These are phyloP conservation scores for Corrigiola litoralis DNA, from an alignment of 179 eudicot genomes.

Conservation along the genomic window DNA sequence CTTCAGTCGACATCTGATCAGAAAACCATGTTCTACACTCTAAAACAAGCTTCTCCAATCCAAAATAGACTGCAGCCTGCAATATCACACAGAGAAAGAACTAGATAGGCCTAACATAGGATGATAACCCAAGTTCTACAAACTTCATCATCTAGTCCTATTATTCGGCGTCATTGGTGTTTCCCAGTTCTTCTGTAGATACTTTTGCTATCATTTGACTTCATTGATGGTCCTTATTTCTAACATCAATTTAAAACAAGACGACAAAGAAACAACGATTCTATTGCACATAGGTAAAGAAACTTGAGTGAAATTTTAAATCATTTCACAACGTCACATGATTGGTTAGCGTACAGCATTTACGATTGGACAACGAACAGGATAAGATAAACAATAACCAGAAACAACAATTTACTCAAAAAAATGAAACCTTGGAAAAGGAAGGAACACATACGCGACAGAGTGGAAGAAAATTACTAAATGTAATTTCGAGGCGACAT, in stretches of 20 bases:
- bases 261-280: not conserved
- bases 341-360: too few species aligned
- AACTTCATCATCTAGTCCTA: not conserved
- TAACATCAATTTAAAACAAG: not conserved
- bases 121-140: not conserved
- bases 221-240: not conserved
- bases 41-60: slow-evolving; percentile 58
- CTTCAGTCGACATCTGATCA: slow-evolving; percentile 24
- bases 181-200: not conserved
- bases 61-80: slow-evolving; percentile 86
- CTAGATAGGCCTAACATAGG: not conserved
- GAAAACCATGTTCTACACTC: slow-evolving; percentile 60
- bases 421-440: not conserved
- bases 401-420: not conserved
- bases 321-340: too few species aligned
- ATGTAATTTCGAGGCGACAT: slow-evolving; percentile 40
- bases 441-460: slow-evolving; percentile 44
- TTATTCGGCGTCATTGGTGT: not conserved
- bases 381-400: not conserved
- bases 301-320: not conserved
- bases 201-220: not conserved
- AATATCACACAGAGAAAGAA: slow-evolving; percentile 2
- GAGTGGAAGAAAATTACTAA: slow-evolving; percentile 43
- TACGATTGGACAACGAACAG: not conserved
- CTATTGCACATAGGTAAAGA: not conserved